These are phyloP conservation scores for Scedosporium dehoogii DNA, from an alignment of 2,329 filamentous ascomycete genomes.

Conservation along the genomic window DNA sequence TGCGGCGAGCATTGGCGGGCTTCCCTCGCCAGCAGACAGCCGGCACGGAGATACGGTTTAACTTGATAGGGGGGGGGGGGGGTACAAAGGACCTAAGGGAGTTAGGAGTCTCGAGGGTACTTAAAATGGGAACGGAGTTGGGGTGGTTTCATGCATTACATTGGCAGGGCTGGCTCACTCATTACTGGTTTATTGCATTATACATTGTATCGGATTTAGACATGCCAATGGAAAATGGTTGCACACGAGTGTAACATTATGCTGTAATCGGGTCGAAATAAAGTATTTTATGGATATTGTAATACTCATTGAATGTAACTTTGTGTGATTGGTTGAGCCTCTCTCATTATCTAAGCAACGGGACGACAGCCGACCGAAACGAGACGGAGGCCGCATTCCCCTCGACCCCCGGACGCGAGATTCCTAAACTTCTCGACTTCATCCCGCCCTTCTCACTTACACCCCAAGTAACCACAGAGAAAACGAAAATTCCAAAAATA, in stretches of 20 bases:
- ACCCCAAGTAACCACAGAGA: not conserved
- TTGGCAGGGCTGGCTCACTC: not conserved
- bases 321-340: too few relatives aligned
- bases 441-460: not conserved
- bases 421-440: not conserved
- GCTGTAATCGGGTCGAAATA: too few relatives aligned
- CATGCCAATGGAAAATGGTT: too few relatives aligned
- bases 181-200: too few relatives aligned
- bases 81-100: not conserved
- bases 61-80: not conserved
- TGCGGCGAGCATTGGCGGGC: slow-evolving; percentile 13
- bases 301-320: too few relatives aligned
- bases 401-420: not conserved
- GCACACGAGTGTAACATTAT: too few relatives aligned
- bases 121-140: not conserved
- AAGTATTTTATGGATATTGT: too few relatives aligned
- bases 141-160: not conserved
- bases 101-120: not conserved
- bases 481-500: not conserved
- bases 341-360: too few relatives aligned
- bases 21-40: slow-evolving; percentile 8
- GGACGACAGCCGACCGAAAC: not conserved
- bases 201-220: too few relatives aligned
- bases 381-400: not conserved
- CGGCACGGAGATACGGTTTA: not conserved